Base-by-base conservation (phyloP, 306 rosid species). In the Glycine latifolia region DNA sequence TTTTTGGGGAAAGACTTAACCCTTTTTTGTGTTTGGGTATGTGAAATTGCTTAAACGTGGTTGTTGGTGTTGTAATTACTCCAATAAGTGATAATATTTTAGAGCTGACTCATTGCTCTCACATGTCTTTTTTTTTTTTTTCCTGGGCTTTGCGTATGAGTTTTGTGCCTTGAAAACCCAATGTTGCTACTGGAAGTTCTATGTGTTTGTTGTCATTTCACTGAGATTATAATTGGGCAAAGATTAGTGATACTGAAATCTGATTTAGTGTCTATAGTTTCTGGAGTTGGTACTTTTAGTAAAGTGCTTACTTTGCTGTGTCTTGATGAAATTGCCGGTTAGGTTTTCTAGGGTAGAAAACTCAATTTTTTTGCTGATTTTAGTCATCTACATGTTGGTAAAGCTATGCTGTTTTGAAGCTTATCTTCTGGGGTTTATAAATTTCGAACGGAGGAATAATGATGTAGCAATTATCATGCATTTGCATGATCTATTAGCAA, bases 181-280 rank as follows among this genome's bases (percentile, higher is more conserved):
- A 26, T 26, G 31, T 26, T 79, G 31, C 16, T 37, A 2, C 39
- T 20, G 47, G 35, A 61, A 9, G 52, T 15, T 8, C 59, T 50
- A 20, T 67, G 52, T 62, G 54, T 44, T 65, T 53, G 8, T 56
- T 44, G 44, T 55, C 65, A 26, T 26, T 26, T 68, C 56, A 26
- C 4, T 67, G 55, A 41, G 50, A 44, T 26, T 26, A 26, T 26
- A 26, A 26, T 26, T 26, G 31, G 31, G 31, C 31, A 26, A 26
- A 26, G 31, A 26, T 46, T 37, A 26, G 37, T 73, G 55, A 62
- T 73, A 81, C 54, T 81, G 65, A 50, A 80, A 62, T 60, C 8
- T 59, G 59, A 14, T 47, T 33, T 14, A 3, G 49, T 6, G 43
- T 1, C 31, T 26, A 26, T 26, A 26, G 31, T 26, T 26, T 37